Percentiles rank a stretch among this genome's conserved stretches.
Evolutionary conservation across 2,329 filamentous ascomycete genomes (phyloP).

Genomic region (Metarhizium rileyi): DNA sequence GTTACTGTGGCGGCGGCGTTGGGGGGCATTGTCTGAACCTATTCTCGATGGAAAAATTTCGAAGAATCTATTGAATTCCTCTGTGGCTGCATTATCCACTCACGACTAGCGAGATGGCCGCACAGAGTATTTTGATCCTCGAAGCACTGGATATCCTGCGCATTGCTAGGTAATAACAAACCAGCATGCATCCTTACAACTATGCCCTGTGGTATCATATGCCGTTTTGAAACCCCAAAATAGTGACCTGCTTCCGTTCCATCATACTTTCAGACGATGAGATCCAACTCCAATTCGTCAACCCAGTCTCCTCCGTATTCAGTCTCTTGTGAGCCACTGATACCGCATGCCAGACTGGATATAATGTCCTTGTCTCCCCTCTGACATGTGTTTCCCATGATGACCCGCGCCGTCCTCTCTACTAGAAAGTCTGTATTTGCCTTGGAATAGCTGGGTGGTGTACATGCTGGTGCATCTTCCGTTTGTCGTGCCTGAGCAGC

Average conservation of each 20-base stretch:
- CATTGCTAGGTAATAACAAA: not conserved
- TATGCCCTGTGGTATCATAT: not conserved
- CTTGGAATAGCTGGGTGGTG: not conserved
- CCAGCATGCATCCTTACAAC: not conserved
- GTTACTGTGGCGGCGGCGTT: conserved; percentile 1
- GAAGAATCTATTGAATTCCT: too few species aligned
- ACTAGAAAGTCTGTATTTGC: not conserved
- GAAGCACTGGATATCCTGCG: not conserved
- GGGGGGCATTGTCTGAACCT: not conserved
- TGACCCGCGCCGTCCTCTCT: not conserved
- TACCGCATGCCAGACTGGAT: not conserved
- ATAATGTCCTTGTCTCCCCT: conserved; percentile 18
- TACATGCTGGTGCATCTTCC: not conserved
- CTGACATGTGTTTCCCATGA: not conserved
- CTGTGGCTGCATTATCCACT: too few species aligned
- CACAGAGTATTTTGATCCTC: not conserved
- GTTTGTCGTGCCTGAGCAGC: conserved; percentile 10
- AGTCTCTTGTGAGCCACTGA: conserved; percentile 24
- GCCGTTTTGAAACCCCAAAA: not conserved
- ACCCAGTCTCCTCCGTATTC: conserved; percentile 30
- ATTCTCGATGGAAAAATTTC: not conserved
- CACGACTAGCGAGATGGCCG: too few species aligned
- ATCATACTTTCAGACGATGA: conserved; percentile 11
- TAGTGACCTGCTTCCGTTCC: not conserved
- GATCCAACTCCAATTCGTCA: conserved; percentile 25